These are phyloP conservation scores for Elaeis guineensis DNA, from an alignment of 176 grass and related monocot genomes.

Conservation along the genomic window DNA sequence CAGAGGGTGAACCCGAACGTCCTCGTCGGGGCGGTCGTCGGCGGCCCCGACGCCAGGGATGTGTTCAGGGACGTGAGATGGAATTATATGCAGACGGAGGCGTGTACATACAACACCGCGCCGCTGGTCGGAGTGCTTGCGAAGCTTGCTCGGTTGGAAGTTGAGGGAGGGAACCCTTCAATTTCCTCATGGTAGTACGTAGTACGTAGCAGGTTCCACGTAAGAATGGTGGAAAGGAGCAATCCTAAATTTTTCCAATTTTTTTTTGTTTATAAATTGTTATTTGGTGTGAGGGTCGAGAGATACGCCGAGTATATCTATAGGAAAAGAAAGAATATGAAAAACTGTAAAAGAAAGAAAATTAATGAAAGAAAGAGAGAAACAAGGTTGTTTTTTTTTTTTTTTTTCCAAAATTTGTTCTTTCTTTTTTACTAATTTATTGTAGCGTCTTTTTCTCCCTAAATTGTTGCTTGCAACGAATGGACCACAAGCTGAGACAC, in stretches of 20 bases:
- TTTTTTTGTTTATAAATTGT: no score
- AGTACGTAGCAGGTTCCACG: neutral
- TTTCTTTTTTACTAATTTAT: no score
- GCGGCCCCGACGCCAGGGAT: slow-evolving; percentile 63
- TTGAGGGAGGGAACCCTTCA: neutral
- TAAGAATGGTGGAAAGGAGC: neutral
- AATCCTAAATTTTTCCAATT: neutral
- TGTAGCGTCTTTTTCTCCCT: no score
- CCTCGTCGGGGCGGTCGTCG: slow-evolving; percentile 70
- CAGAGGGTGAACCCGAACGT: slow-evolving; percentile 47
- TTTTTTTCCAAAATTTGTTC: no score
- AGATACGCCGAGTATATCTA: no score
- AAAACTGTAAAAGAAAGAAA: no score
- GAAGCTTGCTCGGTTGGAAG: slow-evolving; percentile 43
- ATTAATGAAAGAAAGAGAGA: no score
- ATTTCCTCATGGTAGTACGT: neutral
- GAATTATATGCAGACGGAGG: slow-evolving; percentile 76
- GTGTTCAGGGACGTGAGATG: slow-evolving; percentile 55
- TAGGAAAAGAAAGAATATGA: no score
- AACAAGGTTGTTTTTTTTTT: no score
- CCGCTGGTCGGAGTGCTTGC: slow-evolving; percentile 73
- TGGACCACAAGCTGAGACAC: no score
- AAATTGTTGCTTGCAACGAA: no score
- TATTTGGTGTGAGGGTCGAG: no score
- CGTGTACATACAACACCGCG: slow-evolving; percentile 68